phyloP scores from a whole-genome alignment of 2,329 filamentous ascomycete genomes.

The Corniculantispora saksenae region DNA sequence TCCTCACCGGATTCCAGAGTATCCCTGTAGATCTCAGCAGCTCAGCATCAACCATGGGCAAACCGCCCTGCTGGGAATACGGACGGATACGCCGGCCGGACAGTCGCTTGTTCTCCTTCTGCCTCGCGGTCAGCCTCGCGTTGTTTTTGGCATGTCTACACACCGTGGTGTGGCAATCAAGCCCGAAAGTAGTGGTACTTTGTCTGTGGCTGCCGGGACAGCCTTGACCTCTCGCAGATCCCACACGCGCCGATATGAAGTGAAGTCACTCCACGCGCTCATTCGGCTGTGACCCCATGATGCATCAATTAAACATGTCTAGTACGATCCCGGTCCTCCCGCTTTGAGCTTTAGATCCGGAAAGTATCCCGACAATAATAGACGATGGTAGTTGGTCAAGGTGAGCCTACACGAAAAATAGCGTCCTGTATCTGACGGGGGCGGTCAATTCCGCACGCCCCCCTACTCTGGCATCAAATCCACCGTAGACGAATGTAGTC shows the following conservation, averaged over 20 bases:
- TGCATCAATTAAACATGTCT: background rate
- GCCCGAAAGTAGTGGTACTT: no score
- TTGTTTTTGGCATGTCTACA: no score
- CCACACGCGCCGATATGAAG: no score
- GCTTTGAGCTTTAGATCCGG: background rate
- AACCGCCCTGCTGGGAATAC: background rate
- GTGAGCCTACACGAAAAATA: background rate
- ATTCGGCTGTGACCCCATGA: background rate
- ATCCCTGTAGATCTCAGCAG: background rate
- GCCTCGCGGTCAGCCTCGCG: no score
- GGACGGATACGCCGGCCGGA: background rate
- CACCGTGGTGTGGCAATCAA: no score
- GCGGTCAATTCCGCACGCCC: background rate
- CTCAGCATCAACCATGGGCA: background rate
- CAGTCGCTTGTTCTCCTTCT: no score
- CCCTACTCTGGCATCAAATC: background rate
- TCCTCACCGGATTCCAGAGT: background rate
- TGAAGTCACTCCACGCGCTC: background rate
- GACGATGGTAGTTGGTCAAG: background rate
- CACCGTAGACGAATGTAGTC: no score
- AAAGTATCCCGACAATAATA: background rate
- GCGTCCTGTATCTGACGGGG: background rate
- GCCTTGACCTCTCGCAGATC: no score
- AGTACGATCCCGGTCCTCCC: background rate
- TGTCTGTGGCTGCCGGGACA: no score